Conservation (phyloP, 805 yeast genomes). For the Tetrapisispora iriomotensis region DNA sequence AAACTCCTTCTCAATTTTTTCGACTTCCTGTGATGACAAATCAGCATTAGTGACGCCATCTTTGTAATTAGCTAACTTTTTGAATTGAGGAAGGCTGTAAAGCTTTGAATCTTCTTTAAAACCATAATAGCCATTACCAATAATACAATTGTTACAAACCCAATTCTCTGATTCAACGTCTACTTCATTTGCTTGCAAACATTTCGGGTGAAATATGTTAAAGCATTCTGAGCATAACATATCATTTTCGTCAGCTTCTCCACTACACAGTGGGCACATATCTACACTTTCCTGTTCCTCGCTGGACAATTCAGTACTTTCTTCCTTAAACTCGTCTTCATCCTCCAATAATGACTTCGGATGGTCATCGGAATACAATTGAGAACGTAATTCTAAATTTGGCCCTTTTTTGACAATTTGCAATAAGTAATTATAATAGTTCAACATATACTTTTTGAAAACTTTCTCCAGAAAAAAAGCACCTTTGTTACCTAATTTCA, state of each 20-base stretch:
- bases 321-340: slow-evolving; percentile 3
- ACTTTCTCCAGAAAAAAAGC: slow-evolving; percentile 1
- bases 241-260: slow-evolving; percentile 30
- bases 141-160: slow-evolving; percentile 77
- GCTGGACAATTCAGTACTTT: slow-evolving; percentile 10
- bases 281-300: too few relatives aligned
- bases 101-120: slow-evolving; percentile 58
- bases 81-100: slow-evolving; percentile 53
- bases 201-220: slow-evolving; percentile 43
- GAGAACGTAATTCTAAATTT: neutral
- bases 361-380: slow-evolving; percentile 13
- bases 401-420: slow-evolving; percentile 5
- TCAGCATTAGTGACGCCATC: slow-evolving; percentile 23
- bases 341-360: slow-evolving; percentile 28
- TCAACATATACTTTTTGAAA: slow-evolving; percentile 21
- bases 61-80: slow-evolving; percentile 40
- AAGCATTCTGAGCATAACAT: slow-evolving; percentile 70
- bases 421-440: slow-evolving; percentile 29
- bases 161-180: slow-evolving; percentile 34
- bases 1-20: slow-evolving; percentile 49
- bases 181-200: neutral
- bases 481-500: slow-evolving; percentile 5
- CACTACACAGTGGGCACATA: slow-evolving; percentile 42
- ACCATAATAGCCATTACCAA: slow-evolving; percentile 82
- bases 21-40: slow-evolving; percentile 16